phyloP scores from a whole-genome alignment of 1,284 basidiomycete species.

The Exsudoporus floridanus region DNA sequence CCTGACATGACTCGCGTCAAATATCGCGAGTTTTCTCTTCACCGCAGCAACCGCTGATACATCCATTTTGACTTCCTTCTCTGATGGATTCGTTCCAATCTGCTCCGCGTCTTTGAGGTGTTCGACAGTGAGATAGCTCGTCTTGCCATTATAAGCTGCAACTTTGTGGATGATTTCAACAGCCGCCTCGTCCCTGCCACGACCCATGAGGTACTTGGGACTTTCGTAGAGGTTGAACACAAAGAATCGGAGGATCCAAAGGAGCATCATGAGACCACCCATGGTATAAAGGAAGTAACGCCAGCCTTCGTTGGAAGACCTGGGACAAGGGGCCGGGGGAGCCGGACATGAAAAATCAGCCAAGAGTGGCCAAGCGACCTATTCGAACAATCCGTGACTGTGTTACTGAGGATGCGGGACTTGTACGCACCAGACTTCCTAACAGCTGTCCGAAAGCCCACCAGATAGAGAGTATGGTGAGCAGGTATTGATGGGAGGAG shows the following conservation, averaged over 20 bases:
- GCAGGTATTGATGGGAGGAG: constrained; percentile 58
- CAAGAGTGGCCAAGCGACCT: constrained; percentile 69
- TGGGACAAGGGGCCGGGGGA: constrained; percentile 39
- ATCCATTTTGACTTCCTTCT: constrained; percentile 28
- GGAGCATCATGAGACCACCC: constrained; percentile 60
- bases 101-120: constrained; percentile 39
- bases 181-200: constrained; percentile 69
- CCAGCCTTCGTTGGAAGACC: constrained; percentile 65
- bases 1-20: constrained; percentile 48
- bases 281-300: constrained; percentile 65
- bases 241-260: constrained; percentile 70
- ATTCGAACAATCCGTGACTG: neutral
- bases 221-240: constrained; percentile 74
- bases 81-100: constrained; percentile 6
- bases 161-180: constrained; percentile 68
- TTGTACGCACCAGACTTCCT: constrained; percentile 49
- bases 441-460: constrained; percentile 65
- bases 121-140: constrained; percentile 47
- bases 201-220: constrained; percentile 73
- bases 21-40: constrained; percentile 43
- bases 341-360: constrained; percentile 57
- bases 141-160: constrained; percentile 65
- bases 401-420: neutral
- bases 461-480: constrained; percentile 64
- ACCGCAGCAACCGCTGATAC: constrained; percentile 42